Evolutionary conservation across 306 rosid genomes (phyloP).

Genomic region (Cicer chorassanicum): DNA sequence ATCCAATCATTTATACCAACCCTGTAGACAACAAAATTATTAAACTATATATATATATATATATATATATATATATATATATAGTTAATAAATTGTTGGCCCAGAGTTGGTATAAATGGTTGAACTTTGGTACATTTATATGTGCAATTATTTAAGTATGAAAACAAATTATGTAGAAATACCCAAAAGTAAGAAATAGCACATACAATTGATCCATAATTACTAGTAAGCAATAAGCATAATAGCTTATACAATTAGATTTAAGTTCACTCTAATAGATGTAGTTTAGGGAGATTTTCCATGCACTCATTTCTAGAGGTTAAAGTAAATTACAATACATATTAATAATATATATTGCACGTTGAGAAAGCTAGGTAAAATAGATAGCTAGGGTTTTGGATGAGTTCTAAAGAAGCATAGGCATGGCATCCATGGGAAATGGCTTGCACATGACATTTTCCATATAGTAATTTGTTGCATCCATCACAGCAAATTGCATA

Average conservation of each 20-base stretch:
- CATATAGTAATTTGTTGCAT: constrained; percentile 83
- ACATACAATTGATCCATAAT: too few relatives aligned
- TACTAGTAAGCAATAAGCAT: too few relatives aligned
- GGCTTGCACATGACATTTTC: constrained; percentile 79
- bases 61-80: too few relatives aligned
- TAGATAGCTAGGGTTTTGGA: constrained; percentile 32
- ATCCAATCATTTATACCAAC: too few relatives aligned
- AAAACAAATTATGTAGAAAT: too few relatives aligned
- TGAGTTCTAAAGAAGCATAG: constrained; percentile 45
- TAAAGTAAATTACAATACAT: constrained; percentile 26
- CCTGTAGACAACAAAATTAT: too few relatives aligned
- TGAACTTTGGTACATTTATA: too few relatives aligned
- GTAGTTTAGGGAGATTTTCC: constrained; percentile 22
- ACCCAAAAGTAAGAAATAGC: too few relatives aligned
- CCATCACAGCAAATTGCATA: constrained; percentile 97
- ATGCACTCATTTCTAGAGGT: constrained; percentile 3
- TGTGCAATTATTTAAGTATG: too few relatives aligned
- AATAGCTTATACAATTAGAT: neutral
- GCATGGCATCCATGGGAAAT: constrained; percentile 71
- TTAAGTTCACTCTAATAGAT: constrained; percentile 12
- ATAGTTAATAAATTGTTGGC: too few relatives aligned
- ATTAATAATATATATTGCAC: constrained; percentile 18
- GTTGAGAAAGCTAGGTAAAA: neutral
- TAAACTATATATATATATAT: too few relatives aligned
- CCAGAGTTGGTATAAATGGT: too few relatives aligned